These are phyloP conservation scores for Pseudopyrenochaeta lycopersici DNA, from an alignment of 2,329 filamentous ascomycete genomes.

Conservation along the genomic window DNA sequence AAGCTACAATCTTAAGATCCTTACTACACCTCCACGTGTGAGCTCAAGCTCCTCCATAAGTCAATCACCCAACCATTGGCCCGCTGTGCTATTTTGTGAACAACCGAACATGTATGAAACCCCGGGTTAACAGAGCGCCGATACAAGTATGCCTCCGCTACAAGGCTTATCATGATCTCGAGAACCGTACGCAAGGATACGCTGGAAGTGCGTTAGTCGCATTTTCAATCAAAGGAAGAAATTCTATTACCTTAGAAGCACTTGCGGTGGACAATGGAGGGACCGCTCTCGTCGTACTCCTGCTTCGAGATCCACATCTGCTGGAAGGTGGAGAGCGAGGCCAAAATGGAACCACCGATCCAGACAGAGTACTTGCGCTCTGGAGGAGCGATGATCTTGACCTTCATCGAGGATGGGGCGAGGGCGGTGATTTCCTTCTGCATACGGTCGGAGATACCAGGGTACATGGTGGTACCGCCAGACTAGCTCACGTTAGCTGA, in stretches of 20 bases:
- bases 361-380: slow-evolving; percentile 99
- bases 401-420: slow-evolving; percentile 99
- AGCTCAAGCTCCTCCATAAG: slow-evolving; percentile 49
- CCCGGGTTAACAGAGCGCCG: slow-evolving; percentile 47
- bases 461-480: slow-evolving; percentile 99
- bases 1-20: slow-evolving; percentile 52
- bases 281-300: slow-evolving; percentile 99
- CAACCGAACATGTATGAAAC: slow-evolving; percentile 45
- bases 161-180: slow-evolving; percentile 49
- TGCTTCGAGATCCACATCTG: slow-evolving; percentile 99
- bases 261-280: slow-evolving; percentile 99
- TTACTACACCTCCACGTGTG: slow-evolving; percentile 39
- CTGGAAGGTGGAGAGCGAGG: slow-evolving; percentile 99
- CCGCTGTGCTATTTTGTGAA: slow-evolving; percentile 52
- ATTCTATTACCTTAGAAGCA: slow-evolving; percentile 88
- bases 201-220: slow-evolving; percentile 39
- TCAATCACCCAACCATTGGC: slow-evolving; percentile 48
- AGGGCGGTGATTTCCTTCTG: slow-evolving; percentile 99
- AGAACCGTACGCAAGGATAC: slow-evolving; percentile 45
- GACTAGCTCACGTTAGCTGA: slow-evolving; percentile 71
- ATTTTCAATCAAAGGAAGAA: slow-evolving; percentile 9
- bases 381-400: slow-evolving; percentile 99
- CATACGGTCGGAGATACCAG: slow-evolving; percentile 99
- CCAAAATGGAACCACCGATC: slow-evolving; percentile 99
- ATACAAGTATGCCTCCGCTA: slow-evolving; percentile 47